Evolutionary conservation across 768 basidiomycete species (phyloP).

Genomic region (Mycena metata): DNA sequence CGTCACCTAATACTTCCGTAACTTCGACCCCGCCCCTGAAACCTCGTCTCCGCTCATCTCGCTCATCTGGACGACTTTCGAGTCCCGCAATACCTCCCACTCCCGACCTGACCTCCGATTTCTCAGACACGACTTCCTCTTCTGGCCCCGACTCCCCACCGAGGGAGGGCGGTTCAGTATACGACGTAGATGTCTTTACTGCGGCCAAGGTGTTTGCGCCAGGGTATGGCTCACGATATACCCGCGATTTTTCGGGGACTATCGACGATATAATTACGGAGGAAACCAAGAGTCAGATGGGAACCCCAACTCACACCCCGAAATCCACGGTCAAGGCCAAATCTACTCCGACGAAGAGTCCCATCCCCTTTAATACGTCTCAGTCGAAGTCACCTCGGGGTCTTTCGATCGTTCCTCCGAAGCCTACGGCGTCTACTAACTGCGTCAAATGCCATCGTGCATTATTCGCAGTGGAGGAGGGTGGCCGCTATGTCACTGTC

Average conservation of each 20-base stretch:
- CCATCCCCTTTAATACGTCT: conserved; percentile 28
- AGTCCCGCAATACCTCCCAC: conserved; percentile 56
- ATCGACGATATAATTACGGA: conserved; percentile 46
- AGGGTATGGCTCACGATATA: conserved; percentile 40
- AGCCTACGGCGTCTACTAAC: conserved; percentile 53
- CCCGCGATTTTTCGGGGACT: conserved; percentile 46
- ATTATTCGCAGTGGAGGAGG: conserved; percentile 69
- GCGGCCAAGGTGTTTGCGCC: conserved; percentile 37
- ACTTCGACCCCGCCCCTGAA: conserved; percentile 34
- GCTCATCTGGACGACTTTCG: conserved; percentile 41
- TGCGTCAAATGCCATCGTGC: conserved; percentile 74
- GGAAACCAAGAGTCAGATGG: conserved; percentile 49
- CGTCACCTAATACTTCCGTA: conserved; percentile 47
- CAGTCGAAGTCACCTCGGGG: conserved; percentile 27
- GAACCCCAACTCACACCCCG: conserved; percentile 52
- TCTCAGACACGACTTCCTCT: conserved; percentile 69
- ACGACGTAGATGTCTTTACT: conserved; percentile 39
- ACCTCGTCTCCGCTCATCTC: conserved; percentile 38
- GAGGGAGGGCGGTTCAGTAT: conserved; percentile 44
- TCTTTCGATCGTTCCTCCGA: conserved; percentile 43
- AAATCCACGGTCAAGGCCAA: conserved; percentile 39
- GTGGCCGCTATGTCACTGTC: conserved; percentile 79
- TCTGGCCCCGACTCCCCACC: conserved; percentile 68
- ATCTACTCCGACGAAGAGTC: conserved; percentile 36
- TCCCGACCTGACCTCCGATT: conserved; percentile 72